Base-by-base conservation (phyloP, 2,329 filamentous ascomycete species). In the Penicillium griseofulvum region DNA sequence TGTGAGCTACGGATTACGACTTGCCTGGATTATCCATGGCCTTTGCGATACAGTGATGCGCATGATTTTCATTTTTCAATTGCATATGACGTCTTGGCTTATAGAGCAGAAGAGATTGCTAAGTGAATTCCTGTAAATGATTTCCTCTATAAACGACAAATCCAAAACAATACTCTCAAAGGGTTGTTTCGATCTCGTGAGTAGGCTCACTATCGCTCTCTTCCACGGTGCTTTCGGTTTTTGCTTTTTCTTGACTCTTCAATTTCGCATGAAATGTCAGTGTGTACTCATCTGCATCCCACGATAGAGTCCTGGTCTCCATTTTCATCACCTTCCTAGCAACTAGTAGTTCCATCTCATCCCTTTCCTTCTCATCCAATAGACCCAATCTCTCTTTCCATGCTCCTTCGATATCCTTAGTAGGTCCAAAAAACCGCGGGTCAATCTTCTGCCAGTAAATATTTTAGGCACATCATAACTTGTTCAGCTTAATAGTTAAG, bases 1-100 rank as follows among this genome's bases (percentile, higher is more conserved):
- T 59, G 58, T 60, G 49, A 62, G 62, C 61, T 57, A 68, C 60
- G 62, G 60, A 65, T 65, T 64, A 68, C 52, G 62, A 68, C 57
- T 50, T 56, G 57, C 58, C 57, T 53, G 51, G 53, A 54, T 52
- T 56, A 51, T 52, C 49, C 46, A 52, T 50, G 58, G 54, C 56
- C 33, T 55, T 60, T 59, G 58, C 57, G 55, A 64, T 64, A 65
- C 56, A 63, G 56, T 64, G 61, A 61, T 61, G 56, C 59, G 62
- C 59, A 59, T 62, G 63, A 59, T 53, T 58, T 44, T 55, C 55
- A 39, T 57, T 57, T 44, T 44, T 24, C 50, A 53, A 34, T 56
- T 55, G 52, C 52, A 55, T 55, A 51, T 51, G 42, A 47, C 24
- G 34, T 45, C 34, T 36, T 55, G 28, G 34, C 19, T 29, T 55